phyloP scores from a whole-genome alignment of 768 basidiomycete genomes.

The Tricholoma sp. region DNA sequence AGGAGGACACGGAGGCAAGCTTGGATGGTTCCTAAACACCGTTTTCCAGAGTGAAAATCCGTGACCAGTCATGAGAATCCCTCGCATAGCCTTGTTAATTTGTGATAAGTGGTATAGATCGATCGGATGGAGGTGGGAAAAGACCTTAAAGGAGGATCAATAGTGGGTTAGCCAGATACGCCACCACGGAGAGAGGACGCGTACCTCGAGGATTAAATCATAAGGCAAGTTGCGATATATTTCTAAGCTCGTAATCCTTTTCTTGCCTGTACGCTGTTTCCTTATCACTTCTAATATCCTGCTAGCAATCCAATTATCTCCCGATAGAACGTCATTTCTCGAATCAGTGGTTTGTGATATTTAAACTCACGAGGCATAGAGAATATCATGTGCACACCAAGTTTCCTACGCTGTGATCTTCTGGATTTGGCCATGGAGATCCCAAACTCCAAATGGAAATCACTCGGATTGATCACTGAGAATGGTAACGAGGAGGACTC shows the following conservation, averaged over 20 bases:
- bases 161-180: no score
- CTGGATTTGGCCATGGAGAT: background rate
- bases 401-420: background rate
- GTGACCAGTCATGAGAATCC: background rate
- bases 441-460: background rate
- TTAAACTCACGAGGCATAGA: background rate
- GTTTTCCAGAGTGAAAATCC: background rate
- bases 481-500: background rate
- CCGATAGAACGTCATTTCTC: background rate
- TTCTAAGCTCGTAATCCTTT: background rate
- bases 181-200: no score
- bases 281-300: background rate
- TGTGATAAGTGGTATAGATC: background rate
- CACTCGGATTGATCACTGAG: background rate
- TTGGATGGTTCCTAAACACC: background rate
- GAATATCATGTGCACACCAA: no score
- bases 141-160: background rate
- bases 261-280: background rate
- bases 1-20: background rate
- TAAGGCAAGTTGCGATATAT: background rate
- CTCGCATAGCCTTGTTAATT: background rate
- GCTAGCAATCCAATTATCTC: background rate
- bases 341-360: background rate
- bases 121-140: background rate
- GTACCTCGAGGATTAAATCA: background rate